Conservation (phyloP, 2,329 filamentous ascomycete genomes). For the Cladobotryum mycophilum region DNA sequence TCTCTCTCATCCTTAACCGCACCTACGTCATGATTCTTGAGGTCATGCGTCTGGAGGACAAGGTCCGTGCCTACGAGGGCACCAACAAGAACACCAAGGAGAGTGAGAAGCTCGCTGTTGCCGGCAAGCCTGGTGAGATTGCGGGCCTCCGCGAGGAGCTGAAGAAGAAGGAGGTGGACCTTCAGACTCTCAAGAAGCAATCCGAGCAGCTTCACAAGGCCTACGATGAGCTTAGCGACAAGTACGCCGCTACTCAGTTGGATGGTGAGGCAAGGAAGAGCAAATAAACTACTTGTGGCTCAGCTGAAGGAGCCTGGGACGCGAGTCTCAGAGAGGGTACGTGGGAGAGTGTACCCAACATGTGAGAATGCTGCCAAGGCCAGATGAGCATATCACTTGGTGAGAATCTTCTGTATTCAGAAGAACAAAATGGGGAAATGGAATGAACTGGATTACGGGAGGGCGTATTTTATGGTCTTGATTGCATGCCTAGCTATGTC, state of each 20-base stretch:
- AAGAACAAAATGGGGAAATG: neutral
- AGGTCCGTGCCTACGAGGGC: slow-evolving; percentile 72
- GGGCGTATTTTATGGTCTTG: slow-evolving; percentile 1
- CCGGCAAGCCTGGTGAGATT: slow-evolving; percentile 72
- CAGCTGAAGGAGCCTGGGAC: neutral
- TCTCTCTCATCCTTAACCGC: slow-evolving; percentile 96
- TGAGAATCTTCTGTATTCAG: neutral
- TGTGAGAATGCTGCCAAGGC: neutral
- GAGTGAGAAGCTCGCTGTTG: slow-evolving; percentile 62
- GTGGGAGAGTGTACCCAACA: neutral
- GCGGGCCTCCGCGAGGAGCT: slow-evolving; percentile 63
- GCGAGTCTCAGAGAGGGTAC: neutral
- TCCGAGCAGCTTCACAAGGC: slow-evolving; percentile 73
- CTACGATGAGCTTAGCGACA: slow-evolving; percentile 80
- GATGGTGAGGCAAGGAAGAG: slow-evolving; percentile 53
- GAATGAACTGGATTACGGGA: neutral
- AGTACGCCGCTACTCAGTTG: slow-evolving; percentile 57
- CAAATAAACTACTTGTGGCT: slow-evolving; percentile 11
- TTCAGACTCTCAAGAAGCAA: slow-evolving; percentile 90
- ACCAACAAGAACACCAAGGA: slow-evolving; percentile 54
- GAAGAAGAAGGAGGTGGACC: slow-evolving; percentile 72
- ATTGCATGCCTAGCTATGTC: slow-evolving; percentile 5
- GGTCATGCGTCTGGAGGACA: slow-evolving; percentile 83
- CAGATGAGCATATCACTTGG: neutral
- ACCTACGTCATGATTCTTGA: slow-evolving; percentile 98